phyloP scores from a whole-genome alignment of 768 basidiomycete species.

The Auriculariales sp. region DNA sequence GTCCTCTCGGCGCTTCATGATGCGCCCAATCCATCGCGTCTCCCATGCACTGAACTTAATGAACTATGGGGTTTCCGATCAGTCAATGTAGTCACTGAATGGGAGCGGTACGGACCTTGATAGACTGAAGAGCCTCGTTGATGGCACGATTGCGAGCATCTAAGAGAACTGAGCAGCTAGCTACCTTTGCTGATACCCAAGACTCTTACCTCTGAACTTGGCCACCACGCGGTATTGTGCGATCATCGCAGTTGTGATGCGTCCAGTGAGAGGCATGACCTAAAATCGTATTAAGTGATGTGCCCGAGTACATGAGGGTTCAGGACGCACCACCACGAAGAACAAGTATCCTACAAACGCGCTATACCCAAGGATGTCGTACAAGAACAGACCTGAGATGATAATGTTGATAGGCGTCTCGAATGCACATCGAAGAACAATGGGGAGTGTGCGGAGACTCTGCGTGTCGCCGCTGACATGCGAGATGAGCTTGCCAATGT shows the following conservation, averaged over 20 bases:
- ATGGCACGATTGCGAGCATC: too few species aligned
- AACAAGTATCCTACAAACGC: neutral
- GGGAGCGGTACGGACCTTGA: neutral
- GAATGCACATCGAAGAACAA: too few species aligned
- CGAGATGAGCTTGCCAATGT: neutral
- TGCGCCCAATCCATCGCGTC: neutral
- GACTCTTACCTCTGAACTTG: too few species aligned
- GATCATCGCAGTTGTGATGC: neutral
- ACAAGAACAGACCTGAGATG: neutral
- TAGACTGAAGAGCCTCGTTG: neutral
- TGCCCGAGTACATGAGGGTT: too few species aligned
- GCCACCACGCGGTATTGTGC: too few species aligned
- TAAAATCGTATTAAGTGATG: too few species aligned
- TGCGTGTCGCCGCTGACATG: neutral
- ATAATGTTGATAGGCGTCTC: neutral
- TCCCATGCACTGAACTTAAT: neutral
- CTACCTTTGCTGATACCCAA: too few species aligned
- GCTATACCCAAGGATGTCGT: neutral
- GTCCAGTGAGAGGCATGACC: neutral
- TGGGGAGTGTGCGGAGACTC: neutral
- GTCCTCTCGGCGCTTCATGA: neutral
- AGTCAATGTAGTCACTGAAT: neutral
- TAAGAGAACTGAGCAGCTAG: too few species aligned
- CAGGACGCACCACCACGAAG: neutral
- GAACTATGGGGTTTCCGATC: neutral